Evolutionary conservation across 106 monocot species (phyloP), one percentile per base, ranked within the genome.

Genomic region (Iris macrosiphon): DNA sequence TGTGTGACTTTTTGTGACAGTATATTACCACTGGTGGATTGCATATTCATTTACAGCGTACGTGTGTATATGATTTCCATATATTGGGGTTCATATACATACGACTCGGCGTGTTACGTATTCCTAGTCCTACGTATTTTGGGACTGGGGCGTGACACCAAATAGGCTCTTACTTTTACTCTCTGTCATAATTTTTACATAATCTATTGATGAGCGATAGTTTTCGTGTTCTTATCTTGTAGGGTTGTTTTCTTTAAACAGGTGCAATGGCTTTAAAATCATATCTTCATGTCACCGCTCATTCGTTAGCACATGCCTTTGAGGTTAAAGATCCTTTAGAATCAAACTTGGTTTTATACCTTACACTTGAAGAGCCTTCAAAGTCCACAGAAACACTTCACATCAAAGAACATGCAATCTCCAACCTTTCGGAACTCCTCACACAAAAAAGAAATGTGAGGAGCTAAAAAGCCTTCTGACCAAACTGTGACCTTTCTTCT

Each of bases 371-470:
- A 28, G 75, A 93, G 32, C 83, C 93, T 3, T 83, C 80, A 4
- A 64, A 87, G 1, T 80, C 92, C 15, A 45, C 87, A 26, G 92
- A 93, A 22, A 75, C 92, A 10, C 46, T 93, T 21, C 79, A 87
- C 40, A 75, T 80, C 45, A 93, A 93, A 62, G 92, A 93, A 43
- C 92, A 83, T 40, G 82, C 80, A 27, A 93, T 93, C 13, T 61
- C 92, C 28, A 76, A 77, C 20, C 74, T 93, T 1, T 69, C 87
- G 0, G 83, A 83, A 1, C 69, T 87, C 18, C 92, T 93, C 27
- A 83, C 64, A 7, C 82, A 87, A 66, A 93, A 41, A 77, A 74
- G 49, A 76, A 53, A 52, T 82, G 77, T 1, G 77, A 87, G 53
- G 92, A 93, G 23, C 67, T 93, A 8, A 56, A 79, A 29, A 75